These are phyloP conservation scores for Cercospora sp. DNA, from an alignment of 2,329 filamentous ascomycete species.

Conservation along the genomic window DNA sequence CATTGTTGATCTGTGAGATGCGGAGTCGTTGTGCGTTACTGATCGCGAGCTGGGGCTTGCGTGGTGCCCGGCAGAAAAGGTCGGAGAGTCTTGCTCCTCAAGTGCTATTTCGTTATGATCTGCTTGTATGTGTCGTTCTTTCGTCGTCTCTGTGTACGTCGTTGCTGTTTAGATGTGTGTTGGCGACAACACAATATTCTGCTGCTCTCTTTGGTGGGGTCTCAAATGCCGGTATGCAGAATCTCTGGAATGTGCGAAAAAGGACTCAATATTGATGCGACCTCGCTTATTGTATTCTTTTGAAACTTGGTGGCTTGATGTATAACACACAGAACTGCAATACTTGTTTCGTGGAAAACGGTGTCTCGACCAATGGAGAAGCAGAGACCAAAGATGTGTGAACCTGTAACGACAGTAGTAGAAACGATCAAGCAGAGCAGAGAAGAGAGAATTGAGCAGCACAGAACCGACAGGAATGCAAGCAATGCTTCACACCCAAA, in stretches of 20 bases:
- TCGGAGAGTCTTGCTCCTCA: neutral
- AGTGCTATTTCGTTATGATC: neutral
- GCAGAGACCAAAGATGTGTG: neutral
- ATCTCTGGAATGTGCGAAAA: neutral
- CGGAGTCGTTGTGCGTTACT: neutral
- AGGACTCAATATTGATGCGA: neutral
- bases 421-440: neutral
- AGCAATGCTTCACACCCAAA: neutral
- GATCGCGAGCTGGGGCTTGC: neutral
- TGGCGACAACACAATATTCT: neutral
- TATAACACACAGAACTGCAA: neutral
- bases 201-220: neutral
- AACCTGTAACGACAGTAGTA: neutral
- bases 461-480: neutral
- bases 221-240: neutral
- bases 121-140: neutral
- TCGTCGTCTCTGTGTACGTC: neutral
- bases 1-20: conserved; percentile 38
- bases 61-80: neutral
- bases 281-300: neutral
- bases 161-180: neutral
- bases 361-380: neutral
- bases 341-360: neutral
- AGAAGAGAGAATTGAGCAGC: neutral
- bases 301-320: neutral